Base-by-base conservation (phyloP, 192 early-diverging fungal genomes). In the Dissophora globulifera region DNA sequence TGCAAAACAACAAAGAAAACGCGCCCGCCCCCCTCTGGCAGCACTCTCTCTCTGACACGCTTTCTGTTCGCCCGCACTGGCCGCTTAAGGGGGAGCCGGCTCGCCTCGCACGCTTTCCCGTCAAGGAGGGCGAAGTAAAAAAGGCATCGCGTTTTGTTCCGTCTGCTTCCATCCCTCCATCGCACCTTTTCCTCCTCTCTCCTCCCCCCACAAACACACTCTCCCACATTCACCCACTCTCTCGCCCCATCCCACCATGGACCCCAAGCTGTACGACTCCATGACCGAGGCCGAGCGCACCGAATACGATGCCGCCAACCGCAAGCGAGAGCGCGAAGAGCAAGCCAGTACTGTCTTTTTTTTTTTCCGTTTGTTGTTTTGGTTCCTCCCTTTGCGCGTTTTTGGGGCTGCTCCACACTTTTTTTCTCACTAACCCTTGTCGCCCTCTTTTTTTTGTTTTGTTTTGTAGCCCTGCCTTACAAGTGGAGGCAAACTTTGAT, bases 401-500 rank as follows among this genome's bases (percentile, higher is more conserved):
- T n/a, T n/a, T n/a, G n/a, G n/a, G n/a, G n/a, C n/a, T n/a, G n/a
- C n/a, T n/a, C n/a, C n/a, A n/a, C n/a, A n/a, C n/a, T n/a, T n/a
- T n/a, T n/a, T n/a, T n/a, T n/a, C n/a, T n/a, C n/a, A n/a, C n/a
- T n/a, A n/a, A n/a, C n/a, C n/a, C n/a, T n/a, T n/a, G n/a, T n/a
- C n/a, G n/a, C n/a, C n/a, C n/a, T n/a, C n/a, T n/a, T n/a, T n/a
- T n/a, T n/a, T n/a, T n/a, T n/a, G n/a, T n/a, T n/a, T n/a, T n/a
- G n/a, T n/a, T 48, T 12, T 8, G 31, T 33, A 82, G 90, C 82
- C 5, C 81, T 92, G 9, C 92, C 92, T 12, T 93, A 93, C 72
- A 79, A 72, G 27, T 96, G 93, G 93, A 88, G 81, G 42, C 95
- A 96, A 76, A 93, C 92, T 4, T 81, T 96, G 57, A 81, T 82